phyloP scores from a whole-genome alignment of 73 alveolate species.

The Symbiodinium pilosum region DNA sequence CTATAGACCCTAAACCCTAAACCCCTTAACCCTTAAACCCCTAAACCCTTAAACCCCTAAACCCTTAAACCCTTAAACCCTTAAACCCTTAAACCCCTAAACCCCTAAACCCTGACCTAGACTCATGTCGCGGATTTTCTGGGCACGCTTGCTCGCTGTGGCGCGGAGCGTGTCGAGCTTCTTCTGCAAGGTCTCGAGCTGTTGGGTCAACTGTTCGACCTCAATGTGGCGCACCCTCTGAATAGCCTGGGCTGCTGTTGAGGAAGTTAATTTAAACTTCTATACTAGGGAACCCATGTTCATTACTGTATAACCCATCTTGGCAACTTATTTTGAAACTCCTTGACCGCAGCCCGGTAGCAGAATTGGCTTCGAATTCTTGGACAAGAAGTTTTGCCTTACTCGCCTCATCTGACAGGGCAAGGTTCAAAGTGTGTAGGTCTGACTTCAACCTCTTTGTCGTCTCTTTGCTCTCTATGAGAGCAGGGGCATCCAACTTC shows the following conservation, averaged over 20 bases:
- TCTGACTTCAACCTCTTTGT: constrained; percentile 2
- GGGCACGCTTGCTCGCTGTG: not conserved
- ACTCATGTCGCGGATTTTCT: not conserved
- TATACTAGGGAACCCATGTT: too few species aligned
- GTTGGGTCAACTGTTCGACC: not conserved
- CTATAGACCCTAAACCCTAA: too few species aligned
- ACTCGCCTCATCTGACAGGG: not conserved
- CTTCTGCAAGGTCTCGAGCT: constrained; percentile 10
- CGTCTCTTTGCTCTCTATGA: not conserved
- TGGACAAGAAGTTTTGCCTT: not conserved
- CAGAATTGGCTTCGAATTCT: constrained; percentile 1
- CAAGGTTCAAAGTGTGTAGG: not conserved
- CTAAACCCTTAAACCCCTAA: too few species aligned
- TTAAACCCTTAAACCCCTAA: too few species aligned
- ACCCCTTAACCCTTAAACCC: too few species aligned
- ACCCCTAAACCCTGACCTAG: too few species aligned
- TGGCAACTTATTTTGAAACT: too few species aligned
- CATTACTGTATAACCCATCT: too few species aligned
- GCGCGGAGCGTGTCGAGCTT: not conserved
- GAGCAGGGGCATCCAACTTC: not conserved
- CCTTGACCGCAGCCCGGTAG: too few species aligned
- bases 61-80: too few species aligned
- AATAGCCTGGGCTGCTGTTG: too few species aligned
- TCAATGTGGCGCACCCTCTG: not conserved
- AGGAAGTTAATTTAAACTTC: too few species aligned